Evolutionary conservation across 225 moss, liverwort and hornwort species (phyloP).

Genomic region (Polytrichum commune): DNA sequence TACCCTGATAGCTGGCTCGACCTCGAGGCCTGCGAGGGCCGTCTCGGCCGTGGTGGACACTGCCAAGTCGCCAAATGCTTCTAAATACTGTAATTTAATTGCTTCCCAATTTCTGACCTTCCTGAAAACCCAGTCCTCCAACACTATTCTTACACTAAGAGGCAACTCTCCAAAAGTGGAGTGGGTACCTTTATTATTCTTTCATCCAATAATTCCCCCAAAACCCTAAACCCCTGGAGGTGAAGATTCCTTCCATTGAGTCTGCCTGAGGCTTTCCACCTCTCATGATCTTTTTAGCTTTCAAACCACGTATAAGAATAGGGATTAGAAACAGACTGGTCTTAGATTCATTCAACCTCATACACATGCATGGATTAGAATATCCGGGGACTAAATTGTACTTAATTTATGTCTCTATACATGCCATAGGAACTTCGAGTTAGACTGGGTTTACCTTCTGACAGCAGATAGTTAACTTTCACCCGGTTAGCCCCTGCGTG

Average conservation of each 20-base stretch:
- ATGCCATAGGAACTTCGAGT: background rate
- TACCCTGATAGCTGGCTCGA: constrained; percentile 55
- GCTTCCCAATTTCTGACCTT: background rate
- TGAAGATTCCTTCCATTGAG: too few species aligned
- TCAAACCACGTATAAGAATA: too few species aligned
- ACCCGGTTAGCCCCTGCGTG: background rate
- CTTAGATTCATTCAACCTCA: background rate
- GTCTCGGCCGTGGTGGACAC: constrained; percentile 42
- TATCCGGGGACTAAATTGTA: background rate
- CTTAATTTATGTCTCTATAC: too few species aligned
- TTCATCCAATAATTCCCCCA: too few species aligned
- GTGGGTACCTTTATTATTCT: background rate
- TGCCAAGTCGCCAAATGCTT: constrained; percentile 49
- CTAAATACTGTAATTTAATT: constrained; percentile 9
- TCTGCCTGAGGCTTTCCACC: too few species aligned
- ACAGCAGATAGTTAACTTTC: background rate
- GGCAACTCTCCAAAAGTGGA: background rate
- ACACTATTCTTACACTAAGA: background rate
- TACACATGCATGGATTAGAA: background rate
- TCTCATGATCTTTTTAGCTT: too few species aligned
- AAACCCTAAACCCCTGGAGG: too few species aligned
- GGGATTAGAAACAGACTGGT: too few species aligned
- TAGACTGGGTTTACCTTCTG: background rate
- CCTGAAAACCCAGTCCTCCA: background rate
- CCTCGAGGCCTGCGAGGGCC: constrained; percentile 55